Base-by-base conservation (phyloP, 1,139 yeast species). In the Petasospora fabianii region DNA sequence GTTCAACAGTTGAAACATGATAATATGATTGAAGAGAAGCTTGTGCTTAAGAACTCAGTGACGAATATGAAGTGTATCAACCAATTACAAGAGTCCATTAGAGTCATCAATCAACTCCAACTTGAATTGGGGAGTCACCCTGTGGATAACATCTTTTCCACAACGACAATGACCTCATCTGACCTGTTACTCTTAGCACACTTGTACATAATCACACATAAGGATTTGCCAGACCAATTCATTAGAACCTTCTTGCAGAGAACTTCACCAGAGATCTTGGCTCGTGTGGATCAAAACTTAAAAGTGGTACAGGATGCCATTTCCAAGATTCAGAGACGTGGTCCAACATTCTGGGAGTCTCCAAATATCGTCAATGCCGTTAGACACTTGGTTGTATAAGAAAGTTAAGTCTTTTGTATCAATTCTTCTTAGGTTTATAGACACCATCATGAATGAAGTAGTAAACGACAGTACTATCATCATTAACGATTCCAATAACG, bases 401-500 rank as follows among this genome's bases (percentile, higher is more conserved):
- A 9, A 27, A n/a, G n/a, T n/a, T n/a, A n/a, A n/a, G n/a, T n/a
- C n/a, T n/a, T n/a, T n/a, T 11, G 24, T 38, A 22, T 50, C 49
- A 72, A 43, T 70, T 70, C 50, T 71, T 73, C 42, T 71, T 68
- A 2, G 88, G 88, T 54, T 75, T 76, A 24, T 69, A 75, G 12
- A 81, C 62, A 3, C 88, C 88, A 50, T 77, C 78, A 55, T 80
- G 76, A 12, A 79, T 66, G 54, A 74, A 74, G 55, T 83, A 82
- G 50, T 77, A 82, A 18, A 81, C 81, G 12, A 80, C 67, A 0
- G 88, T 78, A 1, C 85, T 80, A 54, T 83, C 92, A 43, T 72
- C 73, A 50, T 73, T 78, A 5, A 75, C 69, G 10, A 82, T 64
- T 0, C 75, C 88, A 29, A 78, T 48, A 0, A 80, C 64, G 2